Base-by-base conservation (phyloP, 345 rosid species). In the Litchi chinensis region DNA sequence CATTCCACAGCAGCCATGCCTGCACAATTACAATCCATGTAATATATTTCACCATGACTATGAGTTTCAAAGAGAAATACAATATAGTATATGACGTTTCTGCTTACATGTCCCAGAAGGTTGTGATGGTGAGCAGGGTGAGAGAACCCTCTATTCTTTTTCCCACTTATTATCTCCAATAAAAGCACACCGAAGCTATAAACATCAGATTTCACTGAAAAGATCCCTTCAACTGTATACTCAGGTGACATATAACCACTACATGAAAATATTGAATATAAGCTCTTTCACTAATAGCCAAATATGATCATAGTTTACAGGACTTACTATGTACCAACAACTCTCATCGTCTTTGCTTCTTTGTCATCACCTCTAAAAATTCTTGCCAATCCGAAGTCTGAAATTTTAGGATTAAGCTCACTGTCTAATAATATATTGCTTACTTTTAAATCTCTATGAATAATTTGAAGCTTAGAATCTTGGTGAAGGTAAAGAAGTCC, bases 1-100 rank as follows among this genome's bases (percentile, higher is more conserved):
- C 70, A 10, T 43, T 43, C 69, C 74, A 77, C 22, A 70, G 57
- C 39, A 74, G 26, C 82, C 82, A 80, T 60, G 82, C 79, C 82
- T 79, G 68, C 67, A 37, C 26, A 37, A 57, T 54, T 10, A 44
- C 43, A 39, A 39, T 37, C 28, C 69, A 32, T 28, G 1, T 26
- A 1, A 12, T 65, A 19, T 70, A 11, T 54, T 72, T 7, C 1
- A 26, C 0, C 28, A 26, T 26, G 1, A 26, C 28, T 26, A 26
- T 26, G 11, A 46, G 10, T n/a, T 4, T 41, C 37, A 3, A 26
- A 32, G 12, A 13, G 16, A 79, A 72, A 52, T 26, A 26, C 1
- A 26, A 26, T 26, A 26, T 26, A 26, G 28, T 26, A 26, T 26
- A 26, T 26, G 28, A 44, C 9, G 39, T 10, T 60, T 41, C 16